Evolutionary conservation across 257 asterid species (phyloP).

Genomic region (Solanum arcanum): DNA sequence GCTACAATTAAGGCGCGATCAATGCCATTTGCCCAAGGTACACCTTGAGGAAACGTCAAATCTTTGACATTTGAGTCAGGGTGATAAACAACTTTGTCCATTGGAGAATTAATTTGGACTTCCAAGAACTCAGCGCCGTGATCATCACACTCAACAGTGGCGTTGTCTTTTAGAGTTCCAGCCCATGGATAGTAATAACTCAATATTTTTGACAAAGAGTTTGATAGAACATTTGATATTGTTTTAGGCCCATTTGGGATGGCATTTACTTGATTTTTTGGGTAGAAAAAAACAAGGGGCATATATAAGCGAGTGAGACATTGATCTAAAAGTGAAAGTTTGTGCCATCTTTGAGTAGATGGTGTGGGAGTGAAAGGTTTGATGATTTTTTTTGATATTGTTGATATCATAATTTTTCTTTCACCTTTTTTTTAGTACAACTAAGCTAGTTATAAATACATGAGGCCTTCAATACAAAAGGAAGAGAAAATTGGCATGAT

Average conservation of each 20-base stretch:
- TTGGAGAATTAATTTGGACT: not conserved
- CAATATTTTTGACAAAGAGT: not conserved
- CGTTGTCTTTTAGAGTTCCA: not conserved
- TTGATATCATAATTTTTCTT: not conserved
- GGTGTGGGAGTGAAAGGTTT: not conserved
- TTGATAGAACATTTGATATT: not conserved
- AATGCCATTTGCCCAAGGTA: not conserved
- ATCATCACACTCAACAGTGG: not conserved
- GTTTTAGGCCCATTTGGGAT: not conserved
- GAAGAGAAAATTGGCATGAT: not conserved
- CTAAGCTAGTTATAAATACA: not conserved
- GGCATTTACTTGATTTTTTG: not conserved
- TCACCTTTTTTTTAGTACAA: not conserved
- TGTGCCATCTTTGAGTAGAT: not conserved
- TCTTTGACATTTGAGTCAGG: not conserved
- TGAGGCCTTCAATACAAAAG: not conserved
- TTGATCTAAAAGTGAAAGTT: not conserved
- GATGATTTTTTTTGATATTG: not conserved
- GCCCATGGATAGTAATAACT: not conserved
- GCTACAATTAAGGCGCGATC: not conserved
- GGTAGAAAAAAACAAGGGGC: not conserved
- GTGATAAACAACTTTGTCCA: not conserved
- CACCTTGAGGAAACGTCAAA: not conserved
- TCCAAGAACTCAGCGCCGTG: not conserved
- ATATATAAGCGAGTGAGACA: not conserved